These are phyloP conservation scores for Stagonosporopsis vannaccii DNA, from an alignment of 2,329 filamentous ascomycete species.

Conservation along the genomic window DNA sequence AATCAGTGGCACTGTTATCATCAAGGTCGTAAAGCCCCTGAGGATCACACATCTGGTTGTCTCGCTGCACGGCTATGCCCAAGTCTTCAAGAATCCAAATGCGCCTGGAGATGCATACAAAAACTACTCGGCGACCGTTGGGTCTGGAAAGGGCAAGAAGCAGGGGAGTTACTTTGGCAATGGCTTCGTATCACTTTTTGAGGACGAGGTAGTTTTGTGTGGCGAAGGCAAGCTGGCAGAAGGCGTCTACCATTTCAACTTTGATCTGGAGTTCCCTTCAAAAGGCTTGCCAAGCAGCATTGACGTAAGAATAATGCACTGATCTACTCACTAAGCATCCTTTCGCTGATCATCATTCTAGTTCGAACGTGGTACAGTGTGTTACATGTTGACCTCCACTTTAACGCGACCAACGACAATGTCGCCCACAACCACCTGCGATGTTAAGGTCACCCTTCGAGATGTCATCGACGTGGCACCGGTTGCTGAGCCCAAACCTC, in stretches of 20 bases:
- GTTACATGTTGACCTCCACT: slow-evolving; percentile 89
- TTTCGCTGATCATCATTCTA: slow-evolving; percentile 52
- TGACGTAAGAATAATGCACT: slow-evolving; percentile 68
- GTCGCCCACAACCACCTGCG: slow-evolving; percentile 78
- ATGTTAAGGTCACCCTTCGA: slow-evolving; percentile 78
- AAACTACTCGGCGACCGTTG: slow-evolving; percentile 57
- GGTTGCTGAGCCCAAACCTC: slow-evolving; percentile 75
- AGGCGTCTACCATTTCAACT: slow-evolving; percentile 80
- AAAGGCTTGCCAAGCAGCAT: slow-evolving; percentile 86
- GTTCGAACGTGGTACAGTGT: slow-evolving; percentile 95
- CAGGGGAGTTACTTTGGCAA: slow-evolving; percentile 71
- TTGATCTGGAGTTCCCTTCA: slow-evolving; percentile 73
- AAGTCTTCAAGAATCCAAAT: slow-evolving; percentile 76
- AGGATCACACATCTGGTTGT: slow-evolving; percentile 83
- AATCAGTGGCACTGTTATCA: slow-evolving; percentile 74
- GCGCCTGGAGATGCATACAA: slow-evolving; percentile 64
- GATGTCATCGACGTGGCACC: slow-evolving; percentile 86
- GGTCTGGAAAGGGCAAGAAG: slow-evolving; percentile 62
- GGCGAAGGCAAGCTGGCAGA: slow-evolving; percentile 78
- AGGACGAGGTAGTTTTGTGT: slow-evolving; percentile 81
- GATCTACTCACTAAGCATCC: slow-evolving; percentile 10
- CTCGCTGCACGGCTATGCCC: slow-evolving; percentile 78
- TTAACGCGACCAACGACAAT: slow-evolving; percentile 89
- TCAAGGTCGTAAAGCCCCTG: slow-evolving; percentile 76
- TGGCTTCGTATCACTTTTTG: slow-evolving; percentile 80